phyloP scores from a whole-genome alignment of 192 early-diverging fungal genomes.

The Geranomyces michiganensis region DNA sequence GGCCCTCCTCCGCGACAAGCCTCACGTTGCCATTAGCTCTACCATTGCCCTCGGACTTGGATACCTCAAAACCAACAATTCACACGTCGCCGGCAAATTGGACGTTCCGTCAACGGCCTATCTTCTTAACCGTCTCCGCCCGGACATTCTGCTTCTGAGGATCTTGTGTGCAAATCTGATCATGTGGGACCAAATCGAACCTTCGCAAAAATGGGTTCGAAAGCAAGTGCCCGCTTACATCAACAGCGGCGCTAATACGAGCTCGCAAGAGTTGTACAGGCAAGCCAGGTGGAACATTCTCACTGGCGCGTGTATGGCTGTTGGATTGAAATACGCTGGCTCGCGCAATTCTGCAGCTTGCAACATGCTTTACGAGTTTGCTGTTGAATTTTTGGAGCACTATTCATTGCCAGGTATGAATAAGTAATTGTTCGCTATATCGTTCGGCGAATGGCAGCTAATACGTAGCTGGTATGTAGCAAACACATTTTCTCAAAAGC shows the following conservation, averaged over 20 bases:
- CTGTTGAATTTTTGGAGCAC: slow-evolving; percentile 42
- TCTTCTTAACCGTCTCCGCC: slow-evolving; percentile 70
- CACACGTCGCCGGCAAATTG: slow-evolving; percentile 65
- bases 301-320: slow-evolving; percentile 68
- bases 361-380: slow-evolving; percentile 49
- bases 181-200: slow-evolving; percentile 70
- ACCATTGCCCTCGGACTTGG: slow-evolving; percentile 82
- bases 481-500: slow-evolving; percentile 57
- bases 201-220: slow-evolving; percentile 68
- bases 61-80: slow-evolving; percentile 80
- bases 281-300: slow-evolving; percentile 69
- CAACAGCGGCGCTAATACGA: neutral
- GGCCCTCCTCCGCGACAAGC: slow-evolving; percentile 25
- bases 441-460: neutral
- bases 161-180: slow-evolving; percentile 73
- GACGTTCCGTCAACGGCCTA: slow-evolving; percentile 57
- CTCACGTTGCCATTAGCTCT: slow-evolving; percentile 65
- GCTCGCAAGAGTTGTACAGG: slow-evolving; percentile 46
- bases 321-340: slow-evolving; percentile 73
- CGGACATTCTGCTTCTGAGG: slow-evolving; percentile 72
- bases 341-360: slow-evolving; percentile 49
- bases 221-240: slow-evolving; percentile 67
- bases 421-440: neutral
- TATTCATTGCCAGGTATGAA: slow-evolving; percentile 1
- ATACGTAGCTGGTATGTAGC: slow-evolving; percentile 33